Evolutionary conservation across 2,329 filamentous ascomycete species (phyloP).

Genomic region (Hymenoscyphus scutula): DNA sequence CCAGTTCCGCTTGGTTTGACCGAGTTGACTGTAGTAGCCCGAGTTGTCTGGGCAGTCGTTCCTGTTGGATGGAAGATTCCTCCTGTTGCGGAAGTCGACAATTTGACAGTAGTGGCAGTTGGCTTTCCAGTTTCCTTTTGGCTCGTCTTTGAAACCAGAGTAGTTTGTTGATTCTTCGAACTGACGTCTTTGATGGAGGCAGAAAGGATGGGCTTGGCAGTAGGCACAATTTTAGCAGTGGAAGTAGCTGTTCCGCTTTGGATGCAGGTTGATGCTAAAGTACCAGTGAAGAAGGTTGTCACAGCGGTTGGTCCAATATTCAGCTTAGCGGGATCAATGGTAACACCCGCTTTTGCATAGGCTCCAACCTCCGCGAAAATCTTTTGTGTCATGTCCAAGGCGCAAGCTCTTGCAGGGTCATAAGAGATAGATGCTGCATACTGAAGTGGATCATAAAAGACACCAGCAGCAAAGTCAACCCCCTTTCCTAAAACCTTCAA

Average conservation of each 20-base stretch:
- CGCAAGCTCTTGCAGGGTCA: slow-evolving; percentile 7
- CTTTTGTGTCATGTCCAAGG: slow-evolving; percentile 14
- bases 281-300: slow-evolving; percentile 13
- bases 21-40: neutral
- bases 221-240: neutral
- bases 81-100: neutral
- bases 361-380: slow-evolving; percentile 17
- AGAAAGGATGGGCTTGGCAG: neutral
- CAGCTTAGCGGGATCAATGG: slow-evolving; percentile 11
- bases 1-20: neutral
- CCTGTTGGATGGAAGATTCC: neutral
- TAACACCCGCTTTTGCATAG: slow-evolving; percentile 14
- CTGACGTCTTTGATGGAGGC: neutral
- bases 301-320: slow-evolving; percentile 14
- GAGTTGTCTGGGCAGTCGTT: neutral
- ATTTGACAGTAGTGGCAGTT: neutral
- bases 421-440: slow-evolving; percentile 18
- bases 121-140: no score
- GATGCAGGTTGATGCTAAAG: slow-evolving; percentile 12
- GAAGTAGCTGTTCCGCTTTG: neutral
- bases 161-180: no score
- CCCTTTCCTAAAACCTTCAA: slow-evolving; percentile 10
- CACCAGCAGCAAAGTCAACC: slow-evolving; percentile 19
- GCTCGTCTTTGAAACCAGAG: no score
- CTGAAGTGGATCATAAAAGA: slow-evolving; percentile 20